phyloP scores from a whole-genome alignment of 106 monocot species.

The Acanthochlamys bracteata region DNA sequence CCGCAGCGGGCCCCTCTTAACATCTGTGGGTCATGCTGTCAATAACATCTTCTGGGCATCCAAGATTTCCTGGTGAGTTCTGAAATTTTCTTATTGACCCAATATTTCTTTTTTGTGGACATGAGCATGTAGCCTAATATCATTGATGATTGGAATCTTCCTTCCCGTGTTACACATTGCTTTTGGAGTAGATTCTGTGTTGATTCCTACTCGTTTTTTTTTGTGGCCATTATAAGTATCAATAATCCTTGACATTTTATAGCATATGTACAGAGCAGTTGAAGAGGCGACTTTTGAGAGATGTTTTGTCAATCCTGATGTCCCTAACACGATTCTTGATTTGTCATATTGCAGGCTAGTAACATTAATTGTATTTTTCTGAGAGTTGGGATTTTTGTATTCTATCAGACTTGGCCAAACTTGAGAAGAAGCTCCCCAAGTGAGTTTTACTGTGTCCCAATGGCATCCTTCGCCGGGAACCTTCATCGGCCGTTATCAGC shows the following conservation, averaged over 20 bases:
- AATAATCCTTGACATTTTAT: background rate
- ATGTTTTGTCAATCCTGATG: background rate
- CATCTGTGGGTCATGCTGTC: background rate
- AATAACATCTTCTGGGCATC: background rate
- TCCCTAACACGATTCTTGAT: background rate
- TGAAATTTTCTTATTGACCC: background rate
- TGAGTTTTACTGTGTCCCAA: background rate
- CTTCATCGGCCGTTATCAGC: conserved; percentile 82
- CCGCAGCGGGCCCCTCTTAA: background rate
- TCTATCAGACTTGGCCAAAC: background rate
- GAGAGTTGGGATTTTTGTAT: background rate
- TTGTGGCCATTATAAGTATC: no score
- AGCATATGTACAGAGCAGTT: no score
- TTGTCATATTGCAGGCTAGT: background rate
- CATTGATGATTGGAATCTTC: background rate
- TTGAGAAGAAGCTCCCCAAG: background rate
- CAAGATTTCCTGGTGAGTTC: background rate
- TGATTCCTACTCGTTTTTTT: background rate
- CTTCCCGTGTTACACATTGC: background rate
- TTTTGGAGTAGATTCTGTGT: background rate
- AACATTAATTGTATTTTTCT: background rate
- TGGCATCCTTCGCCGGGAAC: conserved; percentile 60
- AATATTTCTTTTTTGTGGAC: background rate
- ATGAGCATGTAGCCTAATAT: background rate
- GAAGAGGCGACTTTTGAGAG: no score